These are phyloP conservation scores for Pneumocystis carinii DNA, from an alignment of 1,139 yeast genomes.

Conservation along the genomic window DNA sequence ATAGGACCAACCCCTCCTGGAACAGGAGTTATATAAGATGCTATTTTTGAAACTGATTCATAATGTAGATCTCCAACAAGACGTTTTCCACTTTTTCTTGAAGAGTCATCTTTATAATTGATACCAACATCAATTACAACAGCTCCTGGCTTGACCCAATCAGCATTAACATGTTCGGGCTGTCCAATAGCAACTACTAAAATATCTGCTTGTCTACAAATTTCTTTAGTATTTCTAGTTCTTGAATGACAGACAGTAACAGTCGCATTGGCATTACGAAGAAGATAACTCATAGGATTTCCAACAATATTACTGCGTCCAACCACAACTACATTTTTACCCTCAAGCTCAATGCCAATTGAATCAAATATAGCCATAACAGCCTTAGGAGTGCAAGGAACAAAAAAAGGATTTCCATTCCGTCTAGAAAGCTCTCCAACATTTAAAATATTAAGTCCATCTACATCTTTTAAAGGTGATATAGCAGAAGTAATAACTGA, in stretches of 20 bases:
- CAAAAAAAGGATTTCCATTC: slow-evolving; percentile 69
- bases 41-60: slow-evolving; percentile 47
- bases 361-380: slow-evolving; percentile 60
- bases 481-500: slow-evolving; percentile 65
- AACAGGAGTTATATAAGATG: slow-evolving; percentile 78
- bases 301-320: slow-evolving; percentile 98
- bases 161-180: slow-evolving; percentile 70
- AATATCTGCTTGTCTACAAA: slow-evolving; percentile 64
- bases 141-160: slow-evolving; percentile 72
- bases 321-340: slow-evolving; percentile 80
- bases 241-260: slow-evolving; percentile 77
- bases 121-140: slow-evolving; percentile 95
- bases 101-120: slow-evolving; percentile 62
- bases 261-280: slow-evolving; percentile 66
- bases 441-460: slow-evolving; percentile 83
- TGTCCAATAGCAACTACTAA: slow-evolving; percentile 86
- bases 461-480: slow-evolving; percentile 72
- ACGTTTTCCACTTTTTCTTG: slow-evolving; percentile 68
- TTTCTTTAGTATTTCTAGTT: slow-evolving; percentile 47
- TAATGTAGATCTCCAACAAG: slow-evolving; percentile 92
- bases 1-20: slow-evolving; percentile 99
- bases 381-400: slow-evolving; percentile 97
- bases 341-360: slow-evolving; percentile 48
- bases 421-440: slow-evolving; percentile 85
- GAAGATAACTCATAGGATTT: slow-evolving; percentile 71